A percentile compares a stretch with the other conserved stretches of the same genome.
These are phyloP conservation scores for Oryza officinalis DNA, from an alignment of 176 grass and related monocot species.

Conservation along the genomic window DNA sequence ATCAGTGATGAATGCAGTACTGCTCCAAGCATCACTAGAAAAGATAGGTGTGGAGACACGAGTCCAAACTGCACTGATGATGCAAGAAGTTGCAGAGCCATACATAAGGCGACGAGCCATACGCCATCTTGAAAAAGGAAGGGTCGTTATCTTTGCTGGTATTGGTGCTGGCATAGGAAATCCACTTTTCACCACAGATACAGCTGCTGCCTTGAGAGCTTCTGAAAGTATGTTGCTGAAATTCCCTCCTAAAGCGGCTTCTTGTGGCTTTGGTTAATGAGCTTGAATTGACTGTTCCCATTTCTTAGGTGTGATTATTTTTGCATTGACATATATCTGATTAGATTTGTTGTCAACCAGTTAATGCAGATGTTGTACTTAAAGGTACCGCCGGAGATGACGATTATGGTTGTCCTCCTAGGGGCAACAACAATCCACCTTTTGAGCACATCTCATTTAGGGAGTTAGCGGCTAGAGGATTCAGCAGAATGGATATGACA, in stretches of 20 bases:
- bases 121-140: constrained; percentile 91
- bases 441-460: constrained; percentile 95
- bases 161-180: constrained; percentile 70
- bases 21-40: constrained; percentile 93
- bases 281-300: constrained; percentile 7
- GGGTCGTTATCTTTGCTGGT: constrained; percentile 85
- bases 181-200: constrained; percentile 81
- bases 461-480: constrained; percentile 76
- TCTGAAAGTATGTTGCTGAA: constrained; percentile 70
- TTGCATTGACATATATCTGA: constrained; percentile 44
- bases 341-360: constrained; percentile 53
- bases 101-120: constrained; percentile 88
- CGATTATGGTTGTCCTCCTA: constrained; percentile 65
- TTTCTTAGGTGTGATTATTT: not conserved
- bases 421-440: constrained; percentile 39
- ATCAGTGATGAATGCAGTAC: constrained; percentile 86
- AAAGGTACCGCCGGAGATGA: constrained; percentile 76
- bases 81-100: constrained; percentile 89
- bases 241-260: not conserved
- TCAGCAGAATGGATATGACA: constrained; percentile 84
- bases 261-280: constrained; percentile 12
- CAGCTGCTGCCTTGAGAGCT: constrained; percentile 84
- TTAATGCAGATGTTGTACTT: constrained; percentile 84
- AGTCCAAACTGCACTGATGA: constrained; percentile 76
- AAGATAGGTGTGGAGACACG: constrained; percentile 81